Conservation (phyloP, 106 monocot genomes). For the Acanthochlamys bracteata region DNA sequence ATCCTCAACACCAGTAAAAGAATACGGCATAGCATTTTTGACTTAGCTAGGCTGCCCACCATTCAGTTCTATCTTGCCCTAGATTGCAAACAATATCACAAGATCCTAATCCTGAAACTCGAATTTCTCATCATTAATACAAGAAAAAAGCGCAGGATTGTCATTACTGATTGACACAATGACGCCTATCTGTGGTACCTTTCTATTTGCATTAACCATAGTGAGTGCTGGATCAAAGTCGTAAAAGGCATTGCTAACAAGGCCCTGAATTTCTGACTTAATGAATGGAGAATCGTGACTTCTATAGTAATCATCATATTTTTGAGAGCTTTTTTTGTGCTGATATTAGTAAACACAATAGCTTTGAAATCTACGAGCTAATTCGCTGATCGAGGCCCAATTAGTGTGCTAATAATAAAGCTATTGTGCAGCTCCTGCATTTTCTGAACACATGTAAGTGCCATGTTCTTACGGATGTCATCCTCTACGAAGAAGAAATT, state of each 20-base stretch:
- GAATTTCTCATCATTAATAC: conserved; percentile 85
- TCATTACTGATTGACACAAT: conserved; percentile 79
- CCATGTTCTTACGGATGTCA: conserved; percentile 79
- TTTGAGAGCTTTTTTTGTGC: conserved; percentile 65
- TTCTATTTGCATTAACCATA: conserved; percentile 80
- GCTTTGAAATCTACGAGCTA: conserved; percentile 74
- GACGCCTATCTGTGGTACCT: conserved; percentile 85
- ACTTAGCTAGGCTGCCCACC: conserved; percentile 86
- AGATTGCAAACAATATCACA: conserved; percentile 77
- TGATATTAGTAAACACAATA: conserved; percentile 83
- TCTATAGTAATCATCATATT: conserved; percentile 74
- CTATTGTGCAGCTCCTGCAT: conserved; percentile 88
- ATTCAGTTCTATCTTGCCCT: conserved; percentile 84
- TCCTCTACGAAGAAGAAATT: conserved; percentile 81
- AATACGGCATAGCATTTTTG: conserved; percentile 50
- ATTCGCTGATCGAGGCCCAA: conserved; percentile 33
- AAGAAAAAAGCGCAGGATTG: conserved; percentile 62
- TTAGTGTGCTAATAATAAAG: conserved; percentile 46
- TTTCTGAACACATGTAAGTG: conserved; percentile 72
- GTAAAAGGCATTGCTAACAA: conserved; percentile 81
- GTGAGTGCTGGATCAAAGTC: conserved; percentile 94
- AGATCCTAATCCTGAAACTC: conserved; percentile 94
- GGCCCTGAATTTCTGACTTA: conserved; percentile 82
- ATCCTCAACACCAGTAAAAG: conserved; percentile 79
- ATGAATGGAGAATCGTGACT: conserved; percentile 82